Base-by-base conservation (phyloP, 2,329 filamentous ascomycete genomes). In the Geosmithia putterillii region DNA sequence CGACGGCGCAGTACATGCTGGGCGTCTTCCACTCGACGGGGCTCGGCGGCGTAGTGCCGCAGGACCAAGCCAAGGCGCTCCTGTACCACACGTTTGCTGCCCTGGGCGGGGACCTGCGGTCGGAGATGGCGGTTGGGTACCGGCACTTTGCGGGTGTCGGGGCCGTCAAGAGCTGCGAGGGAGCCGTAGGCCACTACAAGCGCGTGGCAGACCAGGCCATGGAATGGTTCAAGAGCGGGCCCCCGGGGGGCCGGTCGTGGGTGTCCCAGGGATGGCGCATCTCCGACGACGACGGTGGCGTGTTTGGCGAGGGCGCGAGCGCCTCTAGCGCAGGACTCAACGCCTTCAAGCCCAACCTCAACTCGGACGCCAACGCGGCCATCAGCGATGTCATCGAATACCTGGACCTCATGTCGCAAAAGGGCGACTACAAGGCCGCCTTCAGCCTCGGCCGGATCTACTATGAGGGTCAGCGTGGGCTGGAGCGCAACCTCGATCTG, bases 1-100 rank as follows among this genome's bases (percentile, higher is more conserved):
- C 79, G 50, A 94, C 90, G 12, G 92, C 92, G 2, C 87, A 96
- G 60, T 83, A 94, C 62, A 95, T 98, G 90, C 60, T 96, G 40
- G 92, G 86, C 0, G 79, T 98, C 52, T 92, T 95, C 75, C 90
- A 98, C 63, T 89, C 89, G 32, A 98, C 92, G 0, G 92, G 92
- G 0, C 73, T 98, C 45, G 89, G 86, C 15, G 79, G 79, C 25
- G 81, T 81, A 1, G 86, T 95, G 6, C 76, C 85, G 57, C 76
- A 78, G 38, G 85, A 98, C 54, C 92, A 96, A 63, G 89, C 89
- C 10, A 89, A 87, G 62, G 87, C 92, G 3, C 71, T 96, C 53
- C 69, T 96, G 36, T 96, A 95, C 61, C 90, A 98, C 60, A 94
- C 86, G 0, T 92, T 96, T 58, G 90, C 92, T 1, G 92, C 92